Conservation (phyloP, 176 grass and related monocot species). For the Carex pumila region DNA sequence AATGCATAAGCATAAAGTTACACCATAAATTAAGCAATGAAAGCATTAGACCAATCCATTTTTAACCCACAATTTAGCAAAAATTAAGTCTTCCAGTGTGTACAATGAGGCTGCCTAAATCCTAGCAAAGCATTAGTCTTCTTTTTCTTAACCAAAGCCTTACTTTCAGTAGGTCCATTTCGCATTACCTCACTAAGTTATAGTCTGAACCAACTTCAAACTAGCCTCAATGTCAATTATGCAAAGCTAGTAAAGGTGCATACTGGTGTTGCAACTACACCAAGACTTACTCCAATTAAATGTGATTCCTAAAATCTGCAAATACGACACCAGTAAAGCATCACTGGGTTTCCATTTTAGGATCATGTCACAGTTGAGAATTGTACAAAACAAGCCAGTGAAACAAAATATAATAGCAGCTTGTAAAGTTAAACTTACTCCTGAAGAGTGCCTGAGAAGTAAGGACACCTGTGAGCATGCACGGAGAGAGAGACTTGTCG, state of each 20-base stretch:
- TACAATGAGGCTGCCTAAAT: not conserved
- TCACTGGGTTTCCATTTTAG: not conserved
- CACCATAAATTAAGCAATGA: not conserved
- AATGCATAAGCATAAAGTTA: not conserved
- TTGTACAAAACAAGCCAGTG: not conserved
- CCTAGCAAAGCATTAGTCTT: not conserved
- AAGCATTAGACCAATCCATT: not conserved
- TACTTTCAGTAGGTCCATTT: not conserved
- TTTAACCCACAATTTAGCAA: not conserved
- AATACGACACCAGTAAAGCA: not conserved
- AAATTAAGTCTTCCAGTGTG: not conserved
- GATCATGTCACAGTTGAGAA: not conserved
- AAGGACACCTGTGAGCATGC: too few relatives aligned
- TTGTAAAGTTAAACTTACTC: slow-evolving; percentile 31
- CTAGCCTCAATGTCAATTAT: not conserved
- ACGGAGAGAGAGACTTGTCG: too few relatives aligned
- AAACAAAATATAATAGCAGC: not conserved
- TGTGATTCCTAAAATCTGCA: not conserved
- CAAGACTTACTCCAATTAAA: not conserved
- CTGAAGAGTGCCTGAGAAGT: slow-evolving; percentile 69
- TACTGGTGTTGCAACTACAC: not conserved
- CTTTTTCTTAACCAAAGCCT: not conserved
- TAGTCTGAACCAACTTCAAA: not conserved
- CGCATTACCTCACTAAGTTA: not conserved
- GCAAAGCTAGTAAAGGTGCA: not conserved